Percentiles rank a stretch among this genome's conserved stretches.
These are phyloP conservation scores for Penicillium olsonii DNA, from an alignment of 2,329 filamentous ascomycete species.

Conservation along the genomic window DNA sequence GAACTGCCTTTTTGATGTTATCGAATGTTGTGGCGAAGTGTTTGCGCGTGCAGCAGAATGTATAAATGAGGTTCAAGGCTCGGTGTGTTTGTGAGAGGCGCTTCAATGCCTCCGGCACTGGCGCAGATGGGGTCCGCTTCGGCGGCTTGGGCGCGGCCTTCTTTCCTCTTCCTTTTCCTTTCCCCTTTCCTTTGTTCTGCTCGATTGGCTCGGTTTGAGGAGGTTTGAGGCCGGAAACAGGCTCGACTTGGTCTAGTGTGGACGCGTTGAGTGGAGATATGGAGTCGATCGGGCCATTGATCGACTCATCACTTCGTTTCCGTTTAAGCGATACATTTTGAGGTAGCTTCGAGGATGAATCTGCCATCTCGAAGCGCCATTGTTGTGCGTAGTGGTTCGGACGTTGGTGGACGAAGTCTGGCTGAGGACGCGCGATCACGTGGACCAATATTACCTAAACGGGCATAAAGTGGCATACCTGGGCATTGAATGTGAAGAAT, in stretches of 20 bases:
- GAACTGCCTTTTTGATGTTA: slow-evolving; percentile 80
- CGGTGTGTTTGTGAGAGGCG: slow-evolving; percentile 73
- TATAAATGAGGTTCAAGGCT: slow-evolving; percentile 89
- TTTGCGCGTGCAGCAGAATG: slow-evolving; percentile 91
- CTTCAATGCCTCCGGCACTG: slow-evolving; percentile 77
- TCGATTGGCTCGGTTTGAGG: background rate
- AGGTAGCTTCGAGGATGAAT: slow-evolving; percentile 4
- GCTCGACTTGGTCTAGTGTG: background rate
- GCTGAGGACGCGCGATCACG: slow-evolving; percentile 16
- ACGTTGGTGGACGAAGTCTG: background rate
- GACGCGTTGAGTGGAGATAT: slow-evolving; percentile 18
- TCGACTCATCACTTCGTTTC: slow-evolving; percentile 18
- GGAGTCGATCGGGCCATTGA: background rate
- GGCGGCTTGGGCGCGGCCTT: slow-evolving; percentile 10
- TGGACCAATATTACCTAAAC: slow-evolving; percentile 24
- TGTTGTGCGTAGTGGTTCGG: background rate
- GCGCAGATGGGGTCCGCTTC: slow-evolving; percentile 42
- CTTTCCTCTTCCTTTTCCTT: slow-evolving; percentile 7
- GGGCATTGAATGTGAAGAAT: too few species aligned
- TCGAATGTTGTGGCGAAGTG: slow-evolving; percentile 90
- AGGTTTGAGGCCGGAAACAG: background rate
- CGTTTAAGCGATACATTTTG: slow-evolving; percentile 13
- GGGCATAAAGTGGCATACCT: slow-evolving; percentile 24
- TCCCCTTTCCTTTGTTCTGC: slow-evolving; percentile 7
- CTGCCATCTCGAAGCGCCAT: slow-evolving; percentile 29